These are phyloP conservation scores for Tubosaeta sp. DNA, from an alignment of 768 basidiomycete species.

Conservation along the genomic window DNA sequence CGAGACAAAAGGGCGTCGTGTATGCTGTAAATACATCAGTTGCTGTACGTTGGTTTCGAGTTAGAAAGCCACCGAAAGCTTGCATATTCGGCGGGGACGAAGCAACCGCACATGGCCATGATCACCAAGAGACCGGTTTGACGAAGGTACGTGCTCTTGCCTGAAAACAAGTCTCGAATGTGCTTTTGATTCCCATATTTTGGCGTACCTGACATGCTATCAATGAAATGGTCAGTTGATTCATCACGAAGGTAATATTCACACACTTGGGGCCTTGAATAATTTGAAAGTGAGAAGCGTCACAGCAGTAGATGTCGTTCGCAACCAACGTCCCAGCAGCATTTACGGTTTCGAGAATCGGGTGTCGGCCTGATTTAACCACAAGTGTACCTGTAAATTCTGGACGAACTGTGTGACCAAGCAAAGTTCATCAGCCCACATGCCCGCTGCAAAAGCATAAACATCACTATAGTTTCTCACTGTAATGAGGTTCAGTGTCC, in stretches of 20 bases:
- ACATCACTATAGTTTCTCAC: constrained; percentile 47
- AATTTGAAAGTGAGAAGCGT: constrained; percentile 83
- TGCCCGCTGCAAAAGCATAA: background rate
- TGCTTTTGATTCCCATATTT: background rate
- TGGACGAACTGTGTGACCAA: constrained; percentile 65
- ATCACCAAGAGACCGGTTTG: constrained; percentile 81
- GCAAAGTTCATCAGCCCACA: background rate
- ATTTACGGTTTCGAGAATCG: constrained; percentile 74
- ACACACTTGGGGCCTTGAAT: constrained; percentile 87
- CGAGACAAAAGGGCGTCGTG: constrained; percentile 83
- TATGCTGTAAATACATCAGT: constrained; percentile 41
- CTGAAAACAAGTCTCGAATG: constrained; percentile 29
- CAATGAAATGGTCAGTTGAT: background rate
- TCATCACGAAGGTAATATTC: background rate
- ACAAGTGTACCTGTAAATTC: constrained; percentile 89
- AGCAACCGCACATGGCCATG: constrained; percentile 89
- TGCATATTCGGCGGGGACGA: constrained; percentile 91
- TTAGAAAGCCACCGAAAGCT: constrained; percentile 60
- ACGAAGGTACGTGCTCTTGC: constrained; percentile 91
- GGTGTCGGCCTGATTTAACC: constrained; percentile 86
- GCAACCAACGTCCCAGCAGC: constrained; percentile 68
- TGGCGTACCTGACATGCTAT: constrained; percentile 56
- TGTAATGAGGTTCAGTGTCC: constrained; percentile 11
- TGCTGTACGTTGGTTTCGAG: background rate
- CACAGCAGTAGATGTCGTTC: constrained; percentile 88